phyloP scores from a whole-genome alignment of 257 asterid genomes.

The Solanum chiquidenum region DNA sequence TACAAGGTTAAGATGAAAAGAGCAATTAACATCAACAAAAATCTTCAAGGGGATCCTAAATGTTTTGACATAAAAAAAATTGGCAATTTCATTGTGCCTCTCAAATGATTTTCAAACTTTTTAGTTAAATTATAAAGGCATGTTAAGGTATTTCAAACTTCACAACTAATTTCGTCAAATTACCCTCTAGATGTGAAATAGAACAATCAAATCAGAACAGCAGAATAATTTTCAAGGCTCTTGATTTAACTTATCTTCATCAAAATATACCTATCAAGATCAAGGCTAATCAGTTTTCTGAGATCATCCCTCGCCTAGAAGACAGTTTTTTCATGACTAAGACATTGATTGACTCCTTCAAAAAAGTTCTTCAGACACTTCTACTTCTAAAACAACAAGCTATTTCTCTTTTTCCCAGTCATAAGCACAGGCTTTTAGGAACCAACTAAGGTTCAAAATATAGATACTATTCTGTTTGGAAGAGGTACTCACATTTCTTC shows the following conservation, averaged over 20 bases:
- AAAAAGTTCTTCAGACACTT: not conserved
- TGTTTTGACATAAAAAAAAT: not conserved
- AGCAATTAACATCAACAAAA: not conserved
- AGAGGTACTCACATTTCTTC: constrained; percentile 42
- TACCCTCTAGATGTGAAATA: not conserved
- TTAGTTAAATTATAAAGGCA: not conserved
- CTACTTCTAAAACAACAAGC: not conserved
- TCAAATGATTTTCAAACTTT: not conserved
- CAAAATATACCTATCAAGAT: not conserved
- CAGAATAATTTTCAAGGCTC: not conserved
- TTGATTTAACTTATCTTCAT: not conserved
- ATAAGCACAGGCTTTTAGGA: not conserved
- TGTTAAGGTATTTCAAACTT: not conserved
- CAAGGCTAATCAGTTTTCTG: not conserved
- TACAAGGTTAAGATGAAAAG: not conserved
- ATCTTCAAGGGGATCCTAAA: not conserved
- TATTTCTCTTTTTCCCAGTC: not conserved
- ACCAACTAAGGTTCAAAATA: not conserved
- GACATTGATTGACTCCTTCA: not conserved
- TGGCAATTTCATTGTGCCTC: not conserved
- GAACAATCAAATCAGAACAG: not conserved
- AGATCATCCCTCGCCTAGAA: not conserved
- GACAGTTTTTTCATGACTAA: not conserved
- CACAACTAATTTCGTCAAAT: not conserved
- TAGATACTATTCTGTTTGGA: not conserved